Percentiles rank a stretch among this genome's conserved stretches.
These are phyloP conservation scores for Globisporangium cystogenes DNA, from an alignment of 352 stramenopile species.

Conservation along the genomic window DNA sequence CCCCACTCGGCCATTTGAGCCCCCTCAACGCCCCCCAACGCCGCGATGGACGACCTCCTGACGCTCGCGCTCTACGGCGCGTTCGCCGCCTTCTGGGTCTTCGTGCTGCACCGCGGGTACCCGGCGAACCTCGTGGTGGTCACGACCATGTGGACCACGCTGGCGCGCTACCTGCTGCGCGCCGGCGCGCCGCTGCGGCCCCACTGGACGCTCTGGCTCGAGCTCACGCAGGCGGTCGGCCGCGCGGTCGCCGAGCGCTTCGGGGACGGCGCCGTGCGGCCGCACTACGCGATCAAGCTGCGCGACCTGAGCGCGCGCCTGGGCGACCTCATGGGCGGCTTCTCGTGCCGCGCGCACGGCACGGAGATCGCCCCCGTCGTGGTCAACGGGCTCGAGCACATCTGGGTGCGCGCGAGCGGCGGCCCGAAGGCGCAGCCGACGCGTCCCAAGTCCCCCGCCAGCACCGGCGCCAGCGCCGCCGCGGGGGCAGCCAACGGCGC, in stretches of 20 bases:
- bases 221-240: conserved; percentile 19
- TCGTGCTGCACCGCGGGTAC: conserved; percentile 2
- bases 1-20: too few species aligned
- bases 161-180: conserved; percentile 2
- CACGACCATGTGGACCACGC: conserved; percentile 1
- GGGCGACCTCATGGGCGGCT: too few species aligned
- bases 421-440: too few species aligned
- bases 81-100: conserved; percentile 1
- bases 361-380: conserved; percentile 17
- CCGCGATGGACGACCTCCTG: background rate
- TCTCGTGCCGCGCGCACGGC: conserved; percentile 5
- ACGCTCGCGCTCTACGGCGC: conserved; percentile 1
- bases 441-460: too few species aligned
- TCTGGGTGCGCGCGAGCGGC: conserved; percentile 15
- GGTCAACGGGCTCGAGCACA: conserved; percentile 29
- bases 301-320: conserved; percentile 13
- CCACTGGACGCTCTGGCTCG: conserved; percentile 28
- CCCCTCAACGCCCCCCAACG: too few species aligned
- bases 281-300: conserved; percentile 13
- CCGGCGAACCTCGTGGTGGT: background rate
- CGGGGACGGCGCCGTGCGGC: conserved; percentile 17
- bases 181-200: conserved; percentile 22
- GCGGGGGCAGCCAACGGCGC: background rate
- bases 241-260: conserved; percentile 15
- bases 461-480: background rate